Conservation (phyloP, 1,284 basidiomycete species). For the Ustilago vetiveriae region DNA sequence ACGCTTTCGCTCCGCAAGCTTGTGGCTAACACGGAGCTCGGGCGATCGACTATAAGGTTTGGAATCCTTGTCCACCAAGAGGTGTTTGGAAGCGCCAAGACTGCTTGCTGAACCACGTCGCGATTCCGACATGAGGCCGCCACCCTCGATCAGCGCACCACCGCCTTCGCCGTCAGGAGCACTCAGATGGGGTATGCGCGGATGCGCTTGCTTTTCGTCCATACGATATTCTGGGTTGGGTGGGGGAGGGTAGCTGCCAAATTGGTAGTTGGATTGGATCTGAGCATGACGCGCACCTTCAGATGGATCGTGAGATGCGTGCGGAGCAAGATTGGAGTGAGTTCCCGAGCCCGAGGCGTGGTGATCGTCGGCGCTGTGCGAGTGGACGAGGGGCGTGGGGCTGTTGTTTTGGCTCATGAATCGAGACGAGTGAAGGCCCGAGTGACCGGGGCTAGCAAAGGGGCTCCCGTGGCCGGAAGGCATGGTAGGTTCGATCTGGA, state of each 20-base stretch:
- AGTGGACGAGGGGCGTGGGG: constrained; percentile 34
- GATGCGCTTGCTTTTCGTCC: constrained; percentile 32
- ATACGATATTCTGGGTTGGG: constrained; percentile 36
- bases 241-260: constrained; percentile 39
- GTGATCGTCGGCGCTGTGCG: constrained; percentile 32
- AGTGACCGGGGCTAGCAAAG: constrained; percentile 39
- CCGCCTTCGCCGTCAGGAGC: constrained; percentile 49
- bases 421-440: constrained; percentile 37
- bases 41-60: constrained; percentile 64
- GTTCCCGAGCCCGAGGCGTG: constrained; percentile 17
- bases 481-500: constrained; percentile 51
- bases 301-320: constrained; percentile 15
- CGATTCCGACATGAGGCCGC: constrained; percentile 27
- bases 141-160: constrained; percentile 27
- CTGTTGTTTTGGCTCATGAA: constrained; percentile 51
- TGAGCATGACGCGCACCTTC: constrained; percentile 25
- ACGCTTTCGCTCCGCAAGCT: constrained; percentile 64
- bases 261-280: constrained; percentile 47
- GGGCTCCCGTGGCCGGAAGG: constrained; percentile 36
- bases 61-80: constrained; percentile 54
- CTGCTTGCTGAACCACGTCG: constrained; percentile 32
- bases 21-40: constrained; percentile 64
- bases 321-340: constrained; percentile 9
- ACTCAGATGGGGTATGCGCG: constrained; percentile 40
- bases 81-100: constrained; percentile 16